A percentile compares a stretch with the other conserved stretches of the same genome.
Conservation (phyloP, 2,329 filamentous ascomycete genomes). For the Diaporthe batatas region DNA sequence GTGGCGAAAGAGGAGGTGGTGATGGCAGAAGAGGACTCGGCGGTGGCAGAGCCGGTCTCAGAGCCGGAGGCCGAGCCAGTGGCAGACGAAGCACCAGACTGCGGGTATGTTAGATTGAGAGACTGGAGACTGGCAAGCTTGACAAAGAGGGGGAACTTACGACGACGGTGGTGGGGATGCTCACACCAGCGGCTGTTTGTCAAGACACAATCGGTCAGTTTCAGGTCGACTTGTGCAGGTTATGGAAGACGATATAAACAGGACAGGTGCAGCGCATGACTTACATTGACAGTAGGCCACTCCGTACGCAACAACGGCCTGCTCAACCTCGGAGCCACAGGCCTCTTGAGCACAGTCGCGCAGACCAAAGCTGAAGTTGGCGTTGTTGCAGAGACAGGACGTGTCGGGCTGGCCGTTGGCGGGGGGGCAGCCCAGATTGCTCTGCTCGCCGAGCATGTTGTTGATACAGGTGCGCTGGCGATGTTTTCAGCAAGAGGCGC, state of each 20-base stretch:
- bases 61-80: constrained; percentile 41
- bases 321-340: constrained; percentile 55
- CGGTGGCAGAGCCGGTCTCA: constrained; percentile 28
- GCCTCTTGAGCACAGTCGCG: constrained; percentile 63
- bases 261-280: constrained; percentile 36
- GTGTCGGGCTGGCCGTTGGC: constrained; percentile 43
- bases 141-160: constrained; percentile 40
- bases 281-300: constrained; percentile 55
- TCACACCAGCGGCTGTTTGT: constrained; percentile 51
- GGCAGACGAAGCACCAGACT: constrained; percentile 44
- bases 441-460: constrained; percentile 64
- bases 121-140: neutral
- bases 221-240: neutral
- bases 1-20: constrained; percentile 56
- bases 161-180: constrained; percentile 50
- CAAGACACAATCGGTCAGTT: constrained; percentile 43
- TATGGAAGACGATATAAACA: neutral
- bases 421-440: constrained; percentile 59
- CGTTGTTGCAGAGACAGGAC: constrained; percentile 62
- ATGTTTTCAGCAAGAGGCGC: constrained; percentile 5
- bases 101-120: constrained; percentile 2
- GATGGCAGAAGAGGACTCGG: constrained; percentile 45
- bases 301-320: constrained; percentile 56
- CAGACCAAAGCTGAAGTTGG: constrained; percentile 63
- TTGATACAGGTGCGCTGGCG: constrained; percentile 61